Base-by-base conservation (phyloP, 306 rosid genomes). In the Alnus glutinosa region DNA sequence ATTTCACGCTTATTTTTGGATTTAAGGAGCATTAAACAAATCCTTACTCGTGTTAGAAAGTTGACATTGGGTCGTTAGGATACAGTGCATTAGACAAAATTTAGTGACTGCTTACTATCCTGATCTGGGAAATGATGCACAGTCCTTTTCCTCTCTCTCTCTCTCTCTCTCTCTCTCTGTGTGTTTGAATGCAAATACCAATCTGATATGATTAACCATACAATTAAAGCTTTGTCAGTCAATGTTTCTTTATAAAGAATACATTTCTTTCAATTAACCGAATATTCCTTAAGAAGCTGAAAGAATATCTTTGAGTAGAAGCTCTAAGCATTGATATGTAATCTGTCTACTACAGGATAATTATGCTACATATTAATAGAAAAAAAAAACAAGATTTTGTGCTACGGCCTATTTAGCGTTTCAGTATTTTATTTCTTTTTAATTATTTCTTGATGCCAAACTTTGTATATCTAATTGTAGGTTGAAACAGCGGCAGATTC, bases 401-500 rank as follows among this genome's bases (percentile, higher is more conserved):
- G 30, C 32, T 67, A 44, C 32, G 16, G 9, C 42, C 2, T 67
- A 49, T 49, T 3, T 3, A 49, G 52, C 13, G 1, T 80, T 71
- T 71, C 37, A 59, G 75, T 58, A 36, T 68, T 47, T 61, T 36
- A 32, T 12, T 73, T 2, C 51, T 50, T 36, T 59, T 58, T 39
- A 42, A 42, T 48, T 10, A 46, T 64, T 47, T 77, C 30, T 57
- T 36, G 28, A 68, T 54, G 75, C 61, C 32, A 63, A 55, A 68
- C 51, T 49, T 66, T 49, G 71, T 80, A 77, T 70, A 61, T 80
- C 82, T 63, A 69, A 85, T 69, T 87, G 77, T 85, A 96, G 99
- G 93, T 93, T 80, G 99, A 96, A 82, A 88, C 96, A 52, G 91
- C 96, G 2, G 55, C 83, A 73, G 90, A 89, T 84, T 93, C 97